Base-by-base conservation (phyloP, 148 eudicot species). In the Linanthus parryae region DNA sequence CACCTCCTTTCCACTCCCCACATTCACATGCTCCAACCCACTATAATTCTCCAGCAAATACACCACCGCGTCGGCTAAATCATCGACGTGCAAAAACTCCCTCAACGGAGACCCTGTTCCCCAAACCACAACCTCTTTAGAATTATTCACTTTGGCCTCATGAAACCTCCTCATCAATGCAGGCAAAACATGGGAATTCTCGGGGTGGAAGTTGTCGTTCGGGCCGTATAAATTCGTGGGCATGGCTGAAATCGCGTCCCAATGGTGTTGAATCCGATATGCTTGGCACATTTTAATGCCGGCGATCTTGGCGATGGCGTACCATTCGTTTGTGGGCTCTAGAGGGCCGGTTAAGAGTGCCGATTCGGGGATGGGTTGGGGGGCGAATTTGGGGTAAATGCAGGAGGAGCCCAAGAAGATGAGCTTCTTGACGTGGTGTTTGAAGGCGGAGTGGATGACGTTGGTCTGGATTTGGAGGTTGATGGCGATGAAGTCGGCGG, bases 1-100 rank as follows among this genome's bases (percentile, higher is more conserved):
- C 19, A 92, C 98, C 79, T 92, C 98, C 62, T 71, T 84, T 59
- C 98, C 98, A 68, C 98, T 92, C 40, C 98, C 98, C 52, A 92
- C 94, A 72, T 92, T 92, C 54, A 92, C 70, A 68, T 92, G 98
- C 63, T 66, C 76, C 76, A 92, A 59, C 14, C 78, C 98, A 52
- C 85, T 84, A 47, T 92, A 87, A 34, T 59, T 75, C 30, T 77
- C 96, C 94, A 87, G 44, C 78, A 92, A 43, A 58, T 76, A 92
- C 48, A 87, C 85, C 10, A 66, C 67, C 2, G 94, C 89, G 46
- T 87, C 96, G 0, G 98, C 98, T 49, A 92, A 51, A 73, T 92
- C 98, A 57, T 92, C 98, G 0, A 92, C 98, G 48, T 87, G 98
- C 66, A 92, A 65, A 37, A 92, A 92, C 71, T 92, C 98, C 53